These are phyloP conservation scores for Chenopodium album DNA, from an alignment of 148 eudicot genomes.

Conservation along the genomic window DNA sequence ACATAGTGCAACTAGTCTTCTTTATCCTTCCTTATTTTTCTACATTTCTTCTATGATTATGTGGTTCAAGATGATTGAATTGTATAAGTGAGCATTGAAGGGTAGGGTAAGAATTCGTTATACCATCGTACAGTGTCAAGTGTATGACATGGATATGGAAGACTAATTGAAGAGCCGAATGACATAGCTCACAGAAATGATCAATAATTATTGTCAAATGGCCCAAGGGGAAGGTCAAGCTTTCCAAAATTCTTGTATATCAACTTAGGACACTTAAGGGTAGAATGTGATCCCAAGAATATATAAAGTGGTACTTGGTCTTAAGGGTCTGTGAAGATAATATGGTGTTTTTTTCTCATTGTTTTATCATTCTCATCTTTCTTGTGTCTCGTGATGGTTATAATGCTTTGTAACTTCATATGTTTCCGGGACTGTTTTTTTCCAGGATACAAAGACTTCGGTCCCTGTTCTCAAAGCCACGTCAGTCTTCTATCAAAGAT, in stretches of 20 bases:
- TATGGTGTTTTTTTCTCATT: not conserved
- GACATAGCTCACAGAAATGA: not conserved
- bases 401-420: not conserved
- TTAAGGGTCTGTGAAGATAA: not conserved
- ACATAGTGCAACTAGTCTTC: too few relatives aligned
- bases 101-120: too few relatives aligned
- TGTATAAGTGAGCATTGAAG: too few relatives aligned
- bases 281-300: not conserved
- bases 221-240: not conserved
- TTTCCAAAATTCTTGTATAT: not conserved
- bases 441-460: conserved; percentile 55
- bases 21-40: too few relatives aligned
- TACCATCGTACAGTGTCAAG: too few relatives aligned
- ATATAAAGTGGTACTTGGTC: not conserved
- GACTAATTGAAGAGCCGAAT: too few relatives aligned
- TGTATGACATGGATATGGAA: too few relatives aligned
- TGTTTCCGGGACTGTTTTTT: conserved; percentile 15
- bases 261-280: not conserved
- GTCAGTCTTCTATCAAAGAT: conserved; percentile 33
- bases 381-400: not conserved
- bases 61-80: too few relatives aligned
- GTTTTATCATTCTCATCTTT: not conserved
- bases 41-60: too few relatives aligned
- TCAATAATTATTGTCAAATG: not conserved
- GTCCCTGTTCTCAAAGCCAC: conserved; percentile 50